Conservation (phyloP, 805 yeast species). For the Nakazawaea populi region DNA sequence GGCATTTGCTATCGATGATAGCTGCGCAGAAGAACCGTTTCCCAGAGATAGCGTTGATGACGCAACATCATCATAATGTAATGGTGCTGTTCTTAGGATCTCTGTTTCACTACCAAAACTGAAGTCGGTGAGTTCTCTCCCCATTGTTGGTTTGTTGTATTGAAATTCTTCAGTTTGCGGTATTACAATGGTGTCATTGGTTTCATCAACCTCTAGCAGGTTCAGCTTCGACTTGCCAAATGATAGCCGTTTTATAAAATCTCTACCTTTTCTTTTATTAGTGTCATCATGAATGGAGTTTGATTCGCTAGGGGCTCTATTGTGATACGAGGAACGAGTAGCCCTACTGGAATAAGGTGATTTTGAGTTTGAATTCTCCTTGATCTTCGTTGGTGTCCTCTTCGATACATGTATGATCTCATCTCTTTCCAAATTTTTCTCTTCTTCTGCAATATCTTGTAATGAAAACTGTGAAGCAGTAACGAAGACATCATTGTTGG, state of each 20-base stretch:
- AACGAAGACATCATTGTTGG: constrained; percentile 27
- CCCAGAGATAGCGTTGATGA: background rate
- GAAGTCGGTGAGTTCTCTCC: constrained; percentile 7
- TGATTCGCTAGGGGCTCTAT: background rate
- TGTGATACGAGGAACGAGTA: background rate
- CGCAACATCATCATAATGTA: background rate
- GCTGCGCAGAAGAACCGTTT: background rate
- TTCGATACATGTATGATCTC: background rate
- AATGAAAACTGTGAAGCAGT: constrained; percentile 32
- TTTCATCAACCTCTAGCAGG: background rate
- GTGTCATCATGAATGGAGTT: background rate
- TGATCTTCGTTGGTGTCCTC: background rate
- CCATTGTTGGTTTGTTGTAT: constrained; percentile 7
- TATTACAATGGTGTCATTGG: background rate
- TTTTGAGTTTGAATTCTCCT: background rate
- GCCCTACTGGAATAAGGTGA: background rate
- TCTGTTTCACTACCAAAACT: constrained; percentile 10
- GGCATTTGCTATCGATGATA: no score
- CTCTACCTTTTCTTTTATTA: background rate
- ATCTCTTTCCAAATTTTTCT: constrained; percentile 1
- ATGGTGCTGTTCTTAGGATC: constrained; percentile 6
- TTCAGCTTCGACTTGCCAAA: constrained; percentile 3
- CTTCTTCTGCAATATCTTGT: constrained; percentile 9
- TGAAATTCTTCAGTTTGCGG: background rate
- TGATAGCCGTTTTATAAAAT: constrained; percentile 8